Percentiles rank a stretch among this genome's conserved stretches.
Evolutionary conservation across 2,329 filamentous ascomycete genomes (phyloP).

Genomic region (Penicillium sp.): DNA sequence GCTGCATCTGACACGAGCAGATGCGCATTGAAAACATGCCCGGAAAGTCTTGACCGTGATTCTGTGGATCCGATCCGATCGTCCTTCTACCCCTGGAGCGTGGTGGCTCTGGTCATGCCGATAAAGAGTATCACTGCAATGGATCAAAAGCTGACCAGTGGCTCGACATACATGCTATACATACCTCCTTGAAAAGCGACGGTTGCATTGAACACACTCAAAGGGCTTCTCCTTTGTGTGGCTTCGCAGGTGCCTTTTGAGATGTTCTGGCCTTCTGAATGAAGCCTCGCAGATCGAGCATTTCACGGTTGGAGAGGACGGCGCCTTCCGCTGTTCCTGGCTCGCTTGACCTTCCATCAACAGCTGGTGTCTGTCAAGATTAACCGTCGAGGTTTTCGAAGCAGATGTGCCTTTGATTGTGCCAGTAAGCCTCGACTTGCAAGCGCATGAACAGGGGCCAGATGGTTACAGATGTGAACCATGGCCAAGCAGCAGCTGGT

Average conservation of each 20-base stretch:
- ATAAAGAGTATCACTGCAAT: constrained; percentile 35
- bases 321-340: not conserved
- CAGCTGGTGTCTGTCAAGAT: not conserved
- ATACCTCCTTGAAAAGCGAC: constrained; percentile 41
- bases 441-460: not conserved
- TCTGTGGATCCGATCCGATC: constrained; percentile 32
- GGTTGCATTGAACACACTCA: constrained; percentile 37
- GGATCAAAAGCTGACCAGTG: not conserved
- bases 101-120: constrained; percentile 39
- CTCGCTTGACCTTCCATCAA: not conserved
- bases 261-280: constrained; percentile 38
- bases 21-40: constrained; percentile 38
- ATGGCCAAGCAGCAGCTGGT: no score
- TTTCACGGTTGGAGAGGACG: constrained; percentile 1
- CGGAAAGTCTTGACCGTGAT: constrained; percentile 42
- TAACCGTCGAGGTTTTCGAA: not conserved
- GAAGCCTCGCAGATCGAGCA: constrained; percentile 31
- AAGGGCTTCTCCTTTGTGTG: constrained; percentile 41
- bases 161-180: constrained; percentile 1
- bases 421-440: not conserved
- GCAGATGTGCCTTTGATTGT: not conserved
- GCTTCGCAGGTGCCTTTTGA: constrained; percentile 39
- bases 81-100: constrained; percentile 26
- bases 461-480: not conserved
- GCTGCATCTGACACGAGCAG: constrained; percentile 37